Evolutionary conservation across 73 alveolate genomes (phyloP).

Genomic region (Paramecium biaurelia): DNA sequence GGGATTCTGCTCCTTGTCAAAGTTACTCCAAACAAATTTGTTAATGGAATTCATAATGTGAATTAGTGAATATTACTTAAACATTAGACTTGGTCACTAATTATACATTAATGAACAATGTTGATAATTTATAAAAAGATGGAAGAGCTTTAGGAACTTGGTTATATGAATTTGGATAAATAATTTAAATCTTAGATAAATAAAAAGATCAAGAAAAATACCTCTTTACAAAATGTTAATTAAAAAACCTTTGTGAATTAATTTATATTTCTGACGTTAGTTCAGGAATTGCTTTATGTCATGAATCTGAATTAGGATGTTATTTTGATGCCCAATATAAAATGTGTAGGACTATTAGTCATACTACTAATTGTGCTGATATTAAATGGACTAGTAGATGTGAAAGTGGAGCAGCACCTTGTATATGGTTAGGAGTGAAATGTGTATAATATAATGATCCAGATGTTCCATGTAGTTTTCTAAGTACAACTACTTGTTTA

Average conservation of each 20-base stretch:
- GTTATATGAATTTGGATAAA: slow-evolving; percentile 32
- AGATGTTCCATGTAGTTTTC: not conserved
- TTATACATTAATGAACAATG: slow-evolving; percentile 14
- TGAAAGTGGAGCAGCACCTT: not conserved
- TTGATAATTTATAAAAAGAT: not conserved
- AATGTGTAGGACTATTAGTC: not conserved
- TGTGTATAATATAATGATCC: slow-evolving; percentile 4
- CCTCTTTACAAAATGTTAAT: not conserved
- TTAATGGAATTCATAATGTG: slow-evolving; percentile 15
- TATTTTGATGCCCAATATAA: not conserved
- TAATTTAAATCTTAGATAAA: not conserved
- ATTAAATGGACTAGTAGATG: not conserved
- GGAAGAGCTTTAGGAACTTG: slow-evolving; percentile 11
- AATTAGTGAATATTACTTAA: not conserved
- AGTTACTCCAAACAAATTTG: not conserved
- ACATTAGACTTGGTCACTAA: not conserved
- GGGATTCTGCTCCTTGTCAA: slow-evolving; percentile 21
- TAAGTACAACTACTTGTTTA: not conserved
- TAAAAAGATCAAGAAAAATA: not conserved
- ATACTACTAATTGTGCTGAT: not conserved
- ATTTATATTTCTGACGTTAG: not conserved
- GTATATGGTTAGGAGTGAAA: not conserved
- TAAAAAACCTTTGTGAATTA: not conserved
- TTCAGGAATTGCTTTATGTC: not conserved
- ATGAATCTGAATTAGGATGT: not conserved